Conservation (phyloP, 306 rosid species). For the Vigna reflexopilosa region DNA sequence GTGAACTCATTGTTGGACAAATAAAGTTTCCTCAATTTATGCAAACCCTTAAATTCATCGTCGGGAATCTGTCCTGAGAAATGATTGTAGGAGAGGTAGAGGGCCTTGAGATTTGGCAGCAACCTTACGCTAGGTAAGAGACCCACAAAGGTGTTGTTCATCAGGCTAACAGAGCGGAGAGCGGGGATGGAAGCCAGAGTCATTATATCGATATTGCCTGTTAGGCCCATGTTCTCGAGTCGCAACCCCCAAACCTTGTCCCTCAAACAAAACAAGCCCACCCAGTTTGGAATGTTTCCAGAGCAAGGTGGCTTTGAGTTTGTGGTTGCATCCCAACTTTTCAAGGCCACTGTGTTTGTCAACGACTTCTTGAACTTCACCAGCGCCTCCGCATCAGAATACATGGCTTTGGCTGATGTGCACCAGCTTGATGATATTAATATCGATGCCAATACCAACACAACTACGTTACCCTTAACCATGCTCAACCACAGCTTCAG, state of each 20-base stretch:
- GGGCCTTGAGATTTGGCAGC: slow-evolving; percentile 54
- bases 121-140: slow-evolving; percentile 60
- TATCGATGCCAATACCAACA: slow-evolving; percentile 42
- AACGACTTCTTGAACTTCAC: slow-evolving; percentile 62
- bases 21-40: slow-evolving; percentile 57
- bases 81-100: slow-evolving; percentile 72
- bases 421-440: slow-evolving; percentile 34
- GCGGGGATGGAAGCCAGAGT: slow-evolving; percentile 51
- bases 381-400: slow-evolving; percentile 57
- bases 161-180: slow-evolving; percentile 64
- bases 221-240: slow-evolving; percentile 73
- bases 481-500: neutral
- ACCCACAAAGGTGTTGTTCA: slow-evolving; percentile 85
- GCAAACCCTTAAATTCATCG: slow-evolving; percentile 65
- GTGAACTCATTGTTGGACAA: slow-evolving; percentile 65
- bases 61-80: slow-evolving; percentile 74
- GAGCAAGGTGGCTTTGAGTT: slow-evolving; percentile 63
- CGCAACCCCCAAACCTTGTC: slow-evolving; percentile 67
- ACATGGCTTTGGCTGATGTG: neutral
- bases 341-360: slow-evolving; percentile 40
- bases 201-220: slow-evolving; percentile 57
- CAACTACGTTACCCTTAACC: neutral
- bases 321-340: slow-evolving; percentile 61
- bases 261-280: slow-evolving; percentile 64
- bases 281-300: slow-evolving; percentile 60